Base-by-base conservation (phyloP, 2,329 filamentous ascomycete genomes). In the Aureobasidium zeae region DNA sequence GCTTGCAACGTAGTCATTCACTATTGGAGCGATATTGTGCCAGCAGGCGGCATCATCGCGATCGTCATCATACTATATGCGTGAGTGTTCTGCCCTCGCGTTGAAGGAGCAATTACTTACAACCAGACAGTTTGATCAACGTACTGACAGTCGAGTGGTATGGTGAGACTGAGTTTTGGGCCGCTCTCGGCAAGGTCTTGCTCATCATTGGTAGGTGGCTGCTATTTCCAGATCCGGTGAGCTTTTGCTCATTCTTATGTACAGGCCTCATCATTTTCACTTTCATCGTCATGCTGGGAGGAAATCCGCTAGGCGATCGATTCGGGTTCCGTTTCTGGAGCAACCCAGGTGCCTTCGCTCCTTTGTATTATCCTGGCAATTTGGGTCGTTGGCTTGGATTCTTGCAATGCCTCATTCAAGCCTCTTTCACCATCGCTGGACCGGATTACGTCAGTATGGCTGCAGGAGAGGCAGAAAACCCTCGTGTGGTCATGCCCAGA, bases 351-450 rank as follows among this genome's bases (percentile, higher is more conserved):
- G 70, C 83, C 0, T 88, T 89, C 57, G 72, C 74, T 2, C 73
- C 79, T 49, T 70, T 75, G 48, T 71, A 80, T 35, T 79, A 82
- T 56, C 74, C 67, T 0, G 85, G 83, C 0, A 57, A 68, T 5
- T 71, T 86, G 0, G 86, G 86, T n/a, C 69, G 72, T 13, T 88
- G 80, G 56, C 65, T 86, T 1, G 86, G 86, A 0, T 87, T 93
- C 51, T 58, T 89, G 30, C 76, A 83, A 52, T 87, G 83, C 53
- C 65, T 86, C 12, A 85, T 86, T 47, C 73, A 78, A 49, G 81
- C 81, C 2, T 74, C 76, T 26, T 83, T 84, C 57, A 79, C 77
- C 1, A 75, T 83, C 49, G 73, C 76, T 10, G 79, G 80, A 0
- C 78, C 78, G 0, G 79, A 83, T 53, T 81, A 81, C 60, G 76